Evolutionary conservation across 768 basidiomycete genomes (phyloP).

Genomic region (Podaxis mareebaensis): DNA sequence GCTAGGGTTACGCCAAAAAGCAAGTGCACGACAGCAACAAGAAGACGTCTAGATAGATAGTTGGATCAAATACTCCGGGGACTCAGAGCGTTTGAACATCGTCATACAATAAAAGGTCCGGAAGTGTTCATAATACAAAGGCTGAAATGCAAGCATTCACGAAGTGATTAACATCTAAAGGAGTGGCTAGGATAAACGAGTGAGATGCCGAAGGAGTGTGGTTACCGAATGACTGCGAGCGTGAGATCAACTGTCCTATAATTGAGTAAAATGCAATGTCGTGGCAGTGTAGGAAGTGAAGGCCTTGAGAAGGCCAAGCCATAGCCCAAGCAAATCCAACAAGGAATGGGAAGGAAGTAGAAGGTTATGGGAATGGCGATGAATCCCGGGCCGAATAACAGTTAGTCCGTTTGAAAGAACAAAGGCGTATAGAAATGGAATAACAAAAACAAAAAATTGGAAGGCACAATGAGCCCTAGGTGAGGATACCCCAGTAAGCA

Average conservation of each 20-base stretch:
- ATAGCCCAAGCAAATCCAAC: neutral
- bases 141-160: neutral
- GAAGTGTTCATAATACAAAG: neutral
- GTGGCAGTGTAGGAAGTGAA: neutral
- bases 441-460: neutral
- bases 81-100: neutral
- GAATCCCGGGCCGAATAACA: neutral
- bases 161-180: neutral
- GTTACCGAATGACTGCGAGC: neutral
- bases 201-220: neutral
- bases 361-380: neutral
- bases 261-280: neutral
- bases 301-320: neutral
- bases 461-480: neutral
- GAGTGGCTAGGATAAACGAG: constrained; percentile 6
- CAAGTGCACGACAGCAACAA: neutral
- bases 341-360: neutral
- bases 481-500: neutral
- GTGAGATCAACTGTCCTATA: no score
- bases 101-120: neutral
- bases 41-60: neutral
- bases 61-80: neutral
- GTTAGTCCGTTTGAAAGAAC: neutral
- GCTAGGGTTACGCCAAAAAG: neutral
- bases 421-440: no score